Conservation (phyloP, 495 filamentous ascomycete genomes). For the Trypethelium eluteriae region DNA sequence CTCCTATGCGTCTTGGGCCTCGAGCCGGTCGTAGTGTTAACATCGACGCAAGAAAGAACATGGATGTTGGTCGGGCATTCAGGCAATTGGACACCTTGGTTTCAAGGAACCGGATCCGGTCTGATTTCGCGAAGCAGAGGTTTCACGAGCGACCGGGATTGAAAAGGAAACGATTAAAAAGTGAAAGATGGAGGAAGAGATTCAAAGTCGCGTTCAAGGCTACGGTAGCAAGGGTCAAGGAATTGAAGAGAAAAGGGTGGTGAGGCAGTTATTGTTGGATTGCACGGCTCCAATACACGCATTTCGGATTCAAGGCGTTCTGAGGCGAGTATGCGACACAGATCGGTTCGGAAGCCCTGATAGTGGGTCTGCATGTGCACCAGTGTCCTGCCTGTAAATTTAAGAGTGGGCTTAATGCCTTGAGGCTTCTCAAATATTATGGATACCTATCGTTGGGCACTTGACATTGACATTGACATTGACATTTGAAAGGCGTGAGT, state of each 20-base stretch:
- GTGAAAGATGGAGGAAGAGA: constrained; percentile 55
- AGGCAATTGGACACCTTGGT: constrained; percentile 42
- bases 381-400: no score
- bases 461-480: no score
- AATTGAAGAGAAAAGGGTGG: constrained; percentile 68
- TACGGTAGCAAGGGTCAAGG: constrained; percentile 50
- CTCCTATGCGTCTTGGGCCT: constrained; percentile 6
- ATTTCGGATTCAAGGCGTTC: neutral
- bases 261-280: constrained; percentile 30
- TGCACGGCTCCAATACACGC: neutral
- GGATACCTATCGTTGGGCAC: no score
- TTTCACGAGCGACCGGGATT: constrained; percentile 65
- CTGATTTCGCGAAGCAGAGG: constrained; percentile 46
- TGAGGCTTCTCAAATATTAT: no score
- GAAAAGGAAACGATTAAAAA: constrained; percentile 64
- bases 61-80: constrained; percentile 52
- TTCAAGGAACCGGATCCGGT: constrained; percentile 46
- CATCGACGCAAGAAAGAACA: constrained; percentile 37
- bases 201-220: constrained; percentile 60
- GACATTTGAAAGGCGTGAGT: no score
- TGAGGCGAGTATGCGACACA: no score
- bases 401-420: no score
- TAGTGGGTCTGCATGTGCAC: no score
- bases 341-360: no score
- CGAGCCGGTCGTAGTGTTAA: constrained; percentile 50